A percentile compares a stretch with the other conserved stretches of the same genome.
Conservation (phyloP, 208 protist species). For the Wallacemonas sp. region DNA sequence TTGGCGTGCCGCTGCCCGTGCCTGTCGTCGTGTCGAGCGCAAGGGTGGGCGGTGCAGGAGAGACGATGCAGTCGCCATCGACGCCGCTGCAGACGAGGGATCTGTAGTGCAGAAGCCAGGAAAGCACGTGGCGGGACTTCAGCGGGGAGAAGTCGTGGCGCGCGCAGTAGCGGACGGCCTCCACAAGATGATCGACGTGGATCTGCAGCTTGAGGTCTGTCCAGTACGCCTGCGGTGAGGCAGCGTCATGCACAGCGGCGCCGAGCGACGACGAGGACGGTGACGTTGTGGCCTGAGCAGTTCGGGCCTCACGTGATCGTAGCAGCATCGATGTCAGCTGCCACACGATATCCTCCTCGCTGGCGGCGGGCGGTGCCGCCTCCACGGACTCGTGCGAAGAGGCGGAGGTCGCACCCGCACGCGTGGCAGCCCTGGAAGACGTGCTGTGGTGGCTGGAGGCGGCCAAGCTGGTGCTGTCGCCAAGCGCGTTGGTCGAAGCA, state of each 20-base stretch:
- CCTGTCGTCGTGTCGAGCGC: too few species aligned
- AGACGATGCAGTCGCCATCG: background rate
- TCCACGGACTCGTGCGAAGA: too few species aligned
- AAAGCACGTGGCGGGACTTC: constrained; percentile 68
- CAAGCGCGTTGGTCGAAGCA: background rate
- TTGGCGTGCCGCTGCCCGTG: background rate
- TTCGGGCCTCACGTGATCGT: background rate
- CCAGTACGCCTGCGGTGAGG: constrained; percentile 47
- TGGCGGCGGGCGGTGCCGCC: background rate
- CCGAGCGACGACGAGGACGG: background rate
- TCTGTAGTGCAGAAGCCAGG: constrained; percentile 31
- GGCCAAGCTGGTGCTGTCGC: background rate
- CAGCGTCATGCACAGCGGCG: background rate
- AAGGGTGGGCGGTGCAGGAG: background rate
- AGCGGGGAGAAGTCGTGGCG: constrained; percentile 35
- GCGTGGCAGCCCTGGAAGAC: too few species aligned
- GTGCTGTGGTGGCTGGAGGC: too few species aligned
- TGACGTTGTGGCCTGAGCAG: background rate
- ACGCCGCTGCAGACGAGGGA: constrained; percentile 23
- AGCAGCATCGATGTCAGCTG: background rate
- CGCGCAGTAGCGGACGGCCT: constrained; percentile 68
- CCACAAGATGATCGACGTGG: constrained; percentile 60
- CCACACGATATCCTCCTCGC: constrained; percentile 4
- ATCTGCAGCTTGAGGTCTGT: constrained; percentile 65
- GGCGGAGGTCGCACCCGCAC: too few species aligned